Base-by-base conservation (phyloP, 2,329 filamentous ascomycete genomes). In the Ophiostoma triangulosporum region DNA sequence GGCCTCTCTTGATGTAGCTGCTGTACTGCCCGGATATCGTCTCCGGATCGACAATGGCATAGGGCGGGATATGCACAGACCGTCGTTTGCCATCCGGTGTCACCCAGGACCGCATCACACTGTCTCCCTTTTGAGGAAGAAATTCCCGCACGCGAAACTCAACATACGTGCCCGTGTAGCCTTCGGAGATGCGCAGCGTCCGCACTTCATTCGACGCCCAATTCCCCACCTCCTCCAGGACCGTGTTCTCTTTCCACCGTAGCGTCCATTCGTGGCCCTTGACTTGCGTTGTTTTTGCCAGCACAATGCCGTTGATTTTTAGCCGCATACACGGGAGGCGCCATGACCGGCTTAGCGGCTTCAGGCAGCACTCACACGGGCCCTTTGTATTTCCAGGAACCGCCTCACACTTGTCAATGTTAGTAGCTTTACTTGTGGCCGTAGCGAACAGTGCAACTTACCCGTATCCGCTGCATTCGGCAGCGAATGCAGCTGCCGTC, bases 401-500 rank as follows among this genome's bases (percentile, higher is more conserved):
- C 26, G 69, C 69, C 54, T 76, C 70, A 60, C 78, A 81, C 78
- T 81, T 46, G 24, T 2, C 8, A 17, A 17, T 46, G 43, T 46
- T 29, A 46, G n/a, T 20, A 27, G 8, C 8, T 17, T 17, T n/a
- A 17, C 7, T 17, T 7, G 4, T 20, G 8, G 7, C 24, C 9
- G 20, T 24, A 1, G 12, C 14, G 12, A 12, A 45, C 14, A n/a
- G 15, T 26, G 15, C 12, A 52, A 43, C 76, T 71, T 64, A 81
- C 78, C 49, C 78, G 72, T 59, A 81, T 80, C 43, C 77, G 71
- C 58, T 81, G 78, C 75, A 81, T 80, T 50, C 76, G 71, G 57
- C 78, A 82, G 45, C 78, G 70, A 55, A 81, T 74, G 60, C 78
- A 82, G 20, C 75, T 78, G 8, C 77, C 77, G 17, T 77, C 74